Percentiles rank a stretch among this genome's conserved stretches.
phyloP scores from a whole-genome alignment of 768 basidiomycete species.

The Mycena metata region DNA sequence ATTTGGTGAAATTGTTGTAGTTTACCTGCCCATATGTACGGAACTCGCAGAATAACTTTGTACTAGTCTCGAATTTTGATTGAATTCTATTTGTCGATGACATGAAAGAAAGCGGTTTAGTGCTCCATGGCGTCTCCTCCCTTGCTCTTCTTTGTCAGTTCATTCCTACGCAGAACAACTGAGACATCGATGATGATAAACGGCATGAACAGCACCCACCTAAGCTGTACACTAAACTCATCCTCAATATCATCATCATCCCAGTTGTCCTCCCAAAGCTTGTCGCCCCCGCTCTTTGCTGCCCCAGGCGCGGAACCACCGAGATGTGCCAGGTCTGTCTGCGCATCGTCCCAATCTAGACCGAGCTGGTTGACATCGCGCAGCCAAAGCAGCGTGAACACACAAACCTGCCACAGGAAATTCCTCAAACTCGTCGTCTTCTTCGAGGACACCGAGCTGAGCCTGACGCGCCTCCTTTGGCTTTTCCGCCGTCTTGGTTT shows the following conservation, averaged over 20 bases:
- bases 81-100: background rate
- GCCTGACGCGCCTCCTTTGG: slow-evolving; percentile 65
- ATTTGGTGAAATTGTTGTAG: slow-evolving; percentile 44
- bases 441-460: slow-evolving; percentile 91
- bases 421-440: slow-evolving; percentile 98
- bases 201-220: slow-evolving; percentile 66
- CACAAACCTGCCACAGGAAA: slow-evolving; percentile 84
- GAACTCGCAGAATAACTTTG: background rate
- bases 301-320: slow-evolving; percentile 80
- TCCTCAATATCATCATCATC: slow-evolving; percentile 99
- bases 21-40: no score
- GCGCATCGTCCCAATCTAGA: slow-evolving; percentile 88
- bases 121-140: slow-evolving; percentile 69
- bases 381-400: background rate
- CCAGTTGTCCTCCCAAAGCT: slow-evolving; percentile 99
- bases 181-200: slow-evolving; percentile 12
- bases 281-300: slow-evolving; percentile 86
- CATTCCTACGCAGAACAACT: slow-evolving; percentile 62
- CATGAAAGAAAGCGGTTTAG: slow-evolving; percentile 39
- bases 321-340: slow-evolving; percentile 86
- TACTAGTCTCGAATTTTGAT: background rate
- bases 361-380: slow-evolving; percentile 1
- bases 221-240: slow-evolving; percentile 94
- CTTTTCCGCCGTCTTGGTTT: slow-evolving; percentile 56
- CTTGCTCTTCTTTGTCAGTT: slow-evolving; percentile 71